A percentile compares a stretch with the other conserved stretches of the same genome.
Evolutionary conservation across 768 basidiomycete genomes (phyloP).

Genomic region (Cyclocybe cylindracea): DNA sequence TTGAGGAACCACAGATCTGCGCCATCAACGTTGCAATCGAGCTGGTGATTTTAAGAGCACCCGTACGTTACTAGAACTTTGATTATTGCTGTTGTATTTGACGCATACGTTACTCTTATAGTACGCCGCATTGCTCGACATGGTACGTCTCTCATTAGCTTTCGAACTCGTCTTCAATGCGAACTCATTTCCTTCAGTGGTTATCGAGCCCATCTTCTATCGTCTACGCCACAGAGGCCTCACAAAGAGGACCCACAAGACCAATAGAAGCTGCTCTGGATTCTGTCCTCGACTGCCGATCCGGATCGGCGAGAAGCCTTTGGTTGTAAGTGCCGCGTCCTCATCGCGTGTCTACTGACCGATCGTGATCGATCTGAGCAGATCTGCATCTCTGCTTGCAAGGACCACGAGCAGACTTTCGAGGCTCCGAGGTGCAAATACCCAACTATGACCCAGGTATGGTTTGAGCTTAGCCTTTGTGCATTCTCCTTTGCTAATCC

Average conservation of each 20-base stretch:
- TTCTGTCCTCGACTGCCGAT: conserved; percentile 5
- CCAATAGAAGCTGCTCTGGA: neutral
- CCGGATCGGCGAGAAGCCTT: neutral
- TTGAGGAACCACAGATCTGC: conserved; percentile 5
- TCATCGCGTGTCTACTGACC: neutral
- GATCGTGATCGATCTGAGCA: neutral
- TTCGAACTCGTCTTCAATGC: no score
- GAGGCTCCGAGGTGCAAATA: neutral
- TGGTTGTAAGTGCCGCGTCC: neutral
- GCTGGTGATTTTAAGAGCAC: conserved; percentile 6
- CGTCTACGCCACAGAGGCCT: neutral
- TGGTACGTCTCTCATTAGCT: no score
- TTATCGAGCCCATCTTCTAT: neutral
- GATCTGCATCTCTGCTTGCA: conserved; percentile 14
- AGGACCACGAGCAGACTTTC: conserved; percentile 3
- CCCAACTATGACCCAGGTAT: conserved; percentile 2
- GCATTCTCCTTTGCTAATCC: neutral
- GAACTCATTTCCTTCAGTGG: neutral
- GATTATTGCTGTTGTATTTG: neutral
- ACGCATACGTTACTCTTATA: neutral
- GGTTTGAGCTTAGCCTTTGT: neutral
- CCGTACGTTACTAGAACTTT: neutral
- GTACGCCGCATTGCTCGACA: neutral
- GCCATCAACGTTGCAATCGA: conserved; percentile 13
- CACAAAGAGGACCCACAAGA: neutral